Base-by-base conservation (phyloP, 2,329 filamentous ascomycete genomes). In the Neonectria punicea region DNA sequence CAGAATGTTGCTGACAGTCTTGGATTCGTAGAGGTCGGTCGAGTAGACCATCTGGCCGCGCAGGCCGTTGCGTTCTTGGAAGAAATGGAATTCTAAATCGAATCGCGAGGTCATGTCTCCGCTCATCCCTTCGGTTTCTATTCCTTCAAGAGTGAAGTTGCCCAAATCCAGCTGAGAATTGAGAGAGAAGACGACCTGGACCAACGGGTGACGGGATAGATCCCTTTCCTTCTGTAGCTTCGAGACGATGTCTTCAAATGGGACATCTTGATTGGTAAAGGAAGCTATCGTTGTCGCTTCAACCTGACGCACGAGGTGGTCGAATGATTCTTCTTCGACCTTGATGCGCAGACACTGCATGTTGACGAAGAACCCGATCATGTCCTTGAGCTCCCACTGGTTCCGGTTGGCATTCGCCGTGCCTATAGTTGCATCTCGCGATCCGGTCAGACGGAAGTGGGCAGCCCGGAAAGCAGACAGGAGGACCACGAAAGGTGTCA, bases 331-430 rank as follows among this genome's bases (percentile, higher is more conserved):
- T 1, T 68, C 61, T 14, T 66, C 58, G 5, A 71, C n/a, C 6
- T 39, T 47, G 11, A 70, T 57, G 2, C 72, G 58, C 5, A 73
- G 46, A 44, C 70, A 73, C 50, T 73, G 70, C 28, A 67, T 55
- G 54, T 71, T 72, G 44, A 73, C 72, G 25, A 74, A 74, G 64
- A 75, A 75, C 1, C 72, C 72, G 47, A 73, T 64, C 18, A 73
- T 56, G n/a, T 70, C 55, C 47, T 68, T 59, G 2, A 73, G 16
- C 18, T 73, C 66, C 41, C 62, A 50, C 5, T 51, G 49, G 13
- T 70, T 59, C 2, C 70, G 61, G 39, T 72, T 72, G 3, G 70
- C 69, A 49, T 65, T 72, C 2, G 66, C 53, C 1, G 63, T 69
- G 16, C 72, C 73, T 13, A 75, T 67, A 1, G 65, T 68, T 5